Percentiles rank a stretch among this genome's conserved stretches.
These are phyloP conservation scores for Cystobasidium onofrii DNA, from an alignment of 768 basidiomycete species.

Conservation along the genomic window DNA sequence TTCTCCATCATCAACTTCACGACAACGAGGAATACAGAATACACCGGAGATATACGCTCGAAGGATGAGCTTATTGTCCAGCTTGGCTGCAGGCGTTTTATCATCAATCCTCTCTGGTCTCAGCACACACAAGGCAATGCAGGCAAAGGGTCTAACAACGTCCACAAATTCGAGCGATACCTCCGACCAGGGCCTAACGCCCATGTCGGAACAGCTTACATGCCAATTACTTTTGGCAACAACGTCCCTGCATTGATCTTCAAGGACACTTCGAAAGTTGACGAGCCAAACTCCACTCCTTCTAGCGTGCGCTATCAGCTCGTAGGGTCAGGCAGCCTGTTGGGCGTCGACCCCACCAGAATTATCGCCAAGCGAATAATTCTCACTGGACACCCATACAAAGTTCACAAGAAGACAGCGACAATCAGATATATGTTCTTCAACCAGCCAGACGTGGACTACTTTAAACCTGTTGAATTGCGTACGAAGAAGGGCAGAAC, in stretches of 20 bases:
- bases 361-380: slow-evolving; percentile 88
- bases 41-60: slow-evolving; percentile 73
- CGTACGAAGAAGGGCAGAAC: slow-evolving; percentile 81
- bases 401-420: slow-evolving; percentile 91
- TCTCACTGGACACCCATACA: slow-evolving; percentile 91
- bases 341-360: slow-evolving; percentile 81
- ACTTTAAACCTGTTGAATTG: slow-evolving; percentile 87
- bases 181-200: slow-evolving; percentile 66
- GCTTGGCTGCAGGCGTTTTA: slow-evolving; percentile 75
- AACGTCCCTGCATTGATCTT: slow-evolving; percentile 40
- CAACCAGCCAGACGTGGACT: slow-evolving; percentile 78
- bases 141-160: slow-evolving; percentile 85
- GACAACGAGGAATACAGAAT: slow-evolving; percentile 91
- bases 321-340: slow-evolving; percentile 79
- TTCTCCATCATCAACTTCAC: slow-evolving; percentile 83
- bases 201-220: slow-evolving; percentile 76
- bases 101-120: slow-evolving; percentile 79
- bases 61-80: slow-evolving; percentile 90
- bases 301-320: slow-evolving; percentile 49
- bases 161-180: slow-evolving; percentile 91
- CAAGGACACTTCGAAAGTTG: slow-evolving; percentile 30
- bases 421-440: slow-evolving; percentile 99
- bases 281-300: slow-evolving; percentile 3
- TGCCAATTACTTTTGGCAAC: slow-evolving; percentile 77
- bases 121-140: slow-evolving; percentile 77